phyloP scores from a whole-genome alignment of 257 asterid genomes.

The Euphrasia confusa region DNA sequence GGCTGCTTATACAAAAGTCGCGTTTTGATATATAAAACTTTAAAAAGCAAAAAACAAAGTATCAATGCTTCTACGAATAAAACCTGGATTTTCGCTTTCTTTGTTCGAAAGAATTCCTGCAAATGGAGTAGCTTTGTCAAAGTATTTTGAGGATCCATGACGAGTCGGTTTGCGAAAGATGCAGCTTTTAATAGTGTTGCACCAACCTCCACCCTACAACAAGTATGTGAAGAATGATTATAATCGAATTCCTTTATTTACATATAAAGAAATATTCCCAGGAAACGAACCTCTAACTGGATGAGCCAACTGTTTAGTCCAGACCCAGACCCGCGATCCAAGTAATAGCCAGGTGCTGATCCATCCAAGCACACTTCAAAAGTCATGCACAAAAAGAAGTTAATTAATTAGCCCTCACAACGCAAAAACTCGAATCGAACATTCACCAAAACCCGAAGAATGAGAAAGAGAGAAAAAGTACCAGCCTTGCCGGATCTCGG shows the following conservation, averaged over 20 bases:
- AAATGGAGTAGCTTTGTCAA: slow-evolving; percentile 68
- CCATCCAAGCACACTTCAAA: slow-evolving; percentile 92
- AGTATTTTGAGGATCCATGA: slow-evolving; percentile 75
- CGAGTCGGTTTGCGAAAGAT: slow-evolving; percentile 67
- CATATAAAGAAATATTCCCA: too few relatives aligned
- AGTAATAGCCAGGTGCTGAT: slow-evolving; percentile 84
- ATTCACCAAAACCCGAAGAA: too few relatives aligned
- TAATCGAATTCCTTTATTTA: too few relatives aligned
- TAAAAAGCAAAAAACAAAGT: slow-evolving; percentile 2
- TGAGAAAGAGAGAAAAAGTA: not conserved
- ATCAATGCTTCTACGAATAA: not conserved
- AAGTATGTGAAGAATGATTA: slow-evolving; percentile 11
- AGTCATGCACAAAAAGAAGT: slow-evolving; percentile 16
- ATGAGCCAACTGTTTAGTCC: slow-evolving; percentile 95
- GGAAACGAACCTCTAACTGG: slow-evolving; percentile 75
- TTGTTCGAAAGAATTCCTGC: slow-evolving; percentile 81
- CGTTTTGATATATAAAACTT: not conserved
- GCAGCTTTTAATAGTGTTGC: slow-evolving; percentile 68
- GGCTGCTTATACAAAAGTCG: slow-evolving; percentile 41
- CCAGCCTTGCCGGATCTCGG: not conserved
- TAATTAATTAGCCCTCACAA: not conserved
- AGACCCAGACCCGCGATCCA: slow-evolving; percentile 71
- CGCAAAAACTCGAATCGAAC: too few relatives aligned
- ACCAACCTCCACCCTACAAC: slow-evolving; percentile 99
- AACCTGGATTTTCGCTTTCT: slow-evolving; percentile 88